Conservation (phyloP, 345 rosid species). For the Eucalyptus marginata region DNA sequence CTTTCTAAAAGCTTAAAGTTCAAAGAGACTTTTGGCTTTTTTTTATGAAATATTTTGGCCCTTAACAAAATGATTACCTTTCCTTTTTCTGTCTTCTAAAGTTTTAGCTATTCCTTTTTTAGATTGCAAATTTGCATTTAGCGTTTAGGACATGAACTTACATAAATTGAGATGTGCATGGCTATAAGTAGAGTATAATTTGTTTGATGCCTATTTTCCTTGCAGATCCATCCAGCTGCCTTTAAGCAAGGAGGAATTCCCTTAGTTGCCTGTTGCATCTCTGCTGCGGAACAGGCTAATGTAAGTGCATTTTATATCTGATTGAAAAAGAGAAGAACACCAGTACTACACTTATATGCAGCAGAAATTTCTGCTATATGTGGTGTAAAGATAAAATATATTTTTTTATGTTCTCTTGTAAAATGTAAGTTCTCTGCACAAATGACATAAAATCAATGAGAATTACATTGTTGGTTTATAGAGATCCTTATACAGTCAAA, state of each 20-base stretch:
- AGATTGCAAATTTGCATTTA: not conserved
- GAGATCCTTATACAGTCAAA: not conserved
- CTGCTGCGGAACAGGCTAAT: slow-evolving; percentile 77
- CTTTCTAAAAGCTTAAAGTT: not conserved
- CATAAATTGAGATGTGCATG: not conserved
- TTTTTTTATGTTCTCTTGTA: not conserved
- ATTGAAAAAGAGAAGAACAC: not conserved
- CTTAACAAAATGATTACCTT: not conserved
- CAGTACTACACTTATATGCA: not conserved
- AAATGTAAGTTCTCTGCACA: not conserved
- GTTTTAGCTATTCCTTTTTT: not conserved
- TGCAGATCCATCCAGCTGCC: slow-evolving; percentile 88
- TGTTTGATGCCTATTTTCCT: not conserved
- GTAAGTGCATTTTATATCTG: slow-evolving; percentile 25
- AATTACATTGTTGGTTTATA: not conserved
- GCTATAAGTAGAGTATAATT: not conserved
- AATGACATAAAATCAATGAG: not conserved
- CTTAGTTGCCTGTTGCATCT: slow-evolving; percentile 73
- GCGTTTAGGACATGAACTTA: not conserved
- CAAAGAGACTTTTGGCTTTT: not conserved
- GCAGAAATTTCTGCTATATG: not conserved
- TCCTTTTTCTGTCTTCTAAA: not conserved
- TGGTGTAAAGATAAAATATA: not conserved
- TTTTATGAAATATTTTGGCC: not conserved
- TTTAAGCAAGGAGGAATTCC: slow-evolving; percentile 78